Conservation (phyloP, 1,284 basidiomycete genomes). For the Peniophora sp. region DNA sequence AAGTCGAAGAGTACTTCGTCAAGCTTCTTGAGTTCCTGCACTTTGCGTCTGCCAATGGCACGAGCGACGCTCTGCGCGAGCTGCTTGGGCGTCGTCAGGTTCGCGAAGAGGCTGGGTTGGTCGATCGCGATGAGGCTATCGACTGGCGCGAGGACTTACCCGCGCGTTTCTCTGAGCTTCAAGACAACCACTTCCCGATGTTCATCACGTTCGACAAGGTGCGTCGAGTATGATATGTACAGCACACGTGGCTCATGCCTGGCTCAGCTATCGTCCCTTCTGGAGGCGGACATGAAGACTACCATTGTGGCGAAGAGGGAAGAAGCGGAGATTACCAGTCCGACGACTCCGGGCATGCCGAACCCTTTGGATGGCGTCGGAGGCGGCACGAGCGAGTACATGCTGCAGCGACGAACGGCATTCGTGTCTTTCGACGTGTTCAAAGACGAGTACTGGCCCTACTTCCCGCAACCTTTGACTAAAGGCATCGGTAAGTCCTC, state of each 20-base stretch:
- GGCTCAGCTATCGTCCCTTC: constrained; percentile 9
- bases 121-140: constrained; percentile 42
- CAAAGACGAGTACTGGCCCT: constrained; percentile 51
- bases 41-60: constrained; percentile 20
- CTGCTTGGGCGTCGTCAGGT: constrained; percentile 16
- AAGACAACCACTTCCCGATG: constrained; percentile 60
- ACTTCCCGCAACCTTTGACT: constrained; percentile 45
- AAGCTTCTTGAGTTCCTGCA: constrained; percentile 43
- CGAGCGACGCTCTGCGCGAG: constrained; percentile 26
- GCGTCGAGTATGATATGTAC: constrained; percentile 6
- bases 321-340: not conserved
- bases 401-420: constrained; percentile 15
- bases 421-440: constrained; percentile 48
- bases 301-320: not conserved
- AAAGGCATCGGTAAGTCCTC: constrained; percentile 45
- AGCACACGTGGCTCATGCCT: constrained; percentile 1
- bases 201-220: constrained; percentile 64
- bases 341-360: not conserved
- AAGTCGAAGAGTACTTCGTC: constrained; percentile 58
- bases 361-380: not conserved
- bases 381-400: constrained; percentile 15
- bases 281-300: constrained; percentile 25
- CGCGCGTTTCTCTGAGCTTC: constrained; percentile 44
- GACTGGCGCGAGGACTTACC: constrained; percentile 43
- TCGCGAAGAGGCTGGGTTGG: constrained; percentile 25